Percentiles rank a stretch among this genome's conserved stretches.
Evolutionary conservation across 495 filamentous ascomycete genomes (phyloP).

Genomic region (Pseudoneurospora amorphoporcata): DNA sequence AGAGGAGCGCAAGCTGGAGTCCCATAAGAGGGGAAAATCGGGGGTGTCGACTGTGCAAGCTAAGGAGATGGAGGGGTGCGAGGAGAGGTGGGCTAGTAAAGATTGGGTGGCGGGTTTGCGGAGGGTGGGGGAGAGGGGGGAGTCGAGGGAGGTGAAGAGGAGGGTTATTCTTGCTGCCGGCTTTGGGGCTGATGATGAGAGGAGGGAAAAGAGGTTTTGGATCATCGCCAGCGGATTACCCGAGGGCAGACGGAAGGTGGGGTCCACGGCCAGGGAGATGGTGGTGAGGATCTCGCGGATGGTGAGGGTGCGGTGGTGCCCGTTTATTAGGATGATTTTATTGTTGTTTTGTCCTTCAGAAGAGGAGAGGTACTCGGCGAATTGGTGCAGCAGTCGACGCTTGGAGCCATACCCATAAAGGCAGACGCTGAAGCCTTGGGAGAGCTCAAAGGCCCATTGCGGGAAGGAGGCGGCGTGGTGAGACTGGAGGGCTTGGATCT

Average conservation of each 20-base stretch:
- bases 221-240: constrained; percentile 42
- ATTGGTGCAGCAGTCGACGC: constrained; percentile 59
- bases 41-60: constrained; percentile 79
- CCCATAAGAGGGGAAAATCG: constrained; percentile 82
- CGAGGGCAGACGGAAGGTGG: constrained; percentile 34
- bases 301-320: constrained; percentile 67
- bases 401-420: constrained; percentile 92
- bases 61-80: constrained; percentile 63
- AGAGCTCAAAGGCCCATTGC: constrained; percentile 89
- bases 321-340: constrained; percentile 77
- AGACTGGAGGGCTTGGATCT: constrained; percentile 58
- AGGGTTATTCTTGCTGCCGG: constrained; percentile 41
- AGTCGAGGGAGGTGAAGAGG: constrained; percentile 80
- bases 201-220: constrained; percentile 44
- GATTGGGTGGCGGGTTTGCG: constrained; percentile 60
- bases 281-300: constrained; percentile 70
- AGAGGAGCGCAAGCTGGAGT: constrained; percentile 62
- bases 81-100: constrained; percentile 63
- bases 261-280: constrained; percentile 54
- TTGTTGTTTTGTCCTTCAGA: constrained; percentile 22
- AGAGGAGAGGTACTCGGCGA: constrained; percentile 61
- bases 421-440: constrained; percentile 81
- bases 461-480: constrained; percentile 73
- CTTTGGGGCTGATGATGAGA: constrained; percentile 11
- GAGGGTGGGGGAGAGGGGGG: constrained; percentile 56